Percentiles rank a stretch among this genome's conserved stretches.
Conservation (phyloP, 306 rosid species). For the Malus fusca region DNA sequence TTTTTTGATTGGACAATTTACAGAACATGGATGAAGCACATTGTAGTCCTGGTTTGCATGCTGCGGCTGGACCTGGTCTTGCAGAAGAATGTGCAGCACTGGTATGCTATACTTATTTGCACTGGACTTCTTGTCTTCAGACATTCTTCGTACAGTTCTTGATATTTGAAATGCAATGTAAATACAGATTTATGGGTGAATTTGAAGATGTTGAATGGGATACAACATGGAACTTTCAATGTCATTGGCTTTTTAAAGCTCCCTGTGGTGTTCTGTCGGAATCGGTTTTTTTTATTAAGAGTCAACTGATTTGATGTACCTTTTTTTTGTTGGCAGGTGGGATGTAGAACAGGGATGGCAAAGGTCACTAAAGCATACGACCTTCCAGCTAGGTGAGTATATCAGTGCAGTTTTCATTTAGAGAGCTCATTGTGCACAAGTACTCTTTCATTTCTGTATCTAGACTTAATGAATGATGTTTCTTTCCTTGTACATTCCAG, state of each 20-base stretch:
- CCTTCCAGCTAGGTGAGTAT: conserved; percentile 91
- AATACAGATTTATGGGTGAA: background rate
- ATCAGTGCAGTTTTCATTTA: background rate
- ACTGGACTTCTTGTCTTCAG: conserved; percentile 5
- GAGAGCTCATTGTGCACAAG: background rate
- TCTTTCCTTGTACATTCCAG: conserved; percentile 36
- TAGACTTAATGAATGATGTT: background rate
- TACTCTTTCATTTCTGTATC: background rate
- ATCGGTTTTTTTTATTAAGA: background rate
- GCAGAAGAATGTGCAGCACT: conserved; percentile 86
- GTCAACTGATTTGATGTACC: conserved; percentile 20
- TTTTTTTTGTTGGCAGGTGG: conserved; percentile 63
- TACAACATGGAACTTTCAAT: background rate
- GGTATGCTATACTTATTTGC: conserved; percentile 37
- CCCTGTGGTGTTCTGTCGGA: conserved; percentile 8
- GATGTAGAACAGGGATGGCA: conserved; percentile 99
- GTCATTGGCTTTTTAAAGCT: background rate
- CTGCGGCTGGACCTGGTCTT: conserved; percentile 98
- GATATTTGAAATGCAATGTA: background rate
- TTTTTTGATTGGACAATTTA: conserved; percentile 19
- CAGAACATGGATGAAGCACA: conserved; percentile 96
- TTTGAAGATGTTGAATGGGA: background rate
- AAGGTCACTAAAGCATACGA: conserved; percentile 83
- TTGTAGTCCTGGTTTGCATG: conserved; percentile 91
- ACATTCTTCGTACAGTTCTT: background rate